Evolutionary conservation across 1,284 basidiomycete species (phyloP), one percentile per base, ranked within the genome.

Genomic region (Tilletia caries): DNA sequence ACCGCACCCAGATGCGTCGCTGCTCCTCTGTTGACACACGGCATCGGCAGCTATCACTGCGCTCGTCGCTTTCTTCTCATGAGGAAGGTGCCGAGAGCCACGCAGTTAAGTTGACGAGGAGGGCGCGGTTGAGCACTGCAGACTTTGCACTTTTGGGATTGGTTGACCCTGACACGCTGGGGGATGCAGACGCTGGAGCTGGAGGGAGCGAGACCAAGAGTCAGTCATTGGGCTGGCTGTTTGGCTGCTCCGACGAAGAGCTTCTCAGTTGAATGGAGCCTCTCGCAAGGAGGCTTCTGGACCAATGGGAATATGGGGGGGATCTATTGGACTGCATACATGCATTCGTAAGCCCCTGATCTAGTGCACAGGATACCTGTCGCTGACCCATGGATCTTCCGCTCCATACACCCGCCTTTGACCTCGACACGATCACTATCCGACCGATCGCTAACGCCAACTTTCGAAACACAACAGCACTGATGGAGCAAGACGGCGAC

Each of bases 201-300:
- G 37, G 37, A 41, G 37, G 37, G 37, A 18, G 18, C 18, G 10
- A 18, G 8, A 18, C 41, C 41, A 18, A 18, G 41, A 18, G 10
- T 44, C 48, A 50, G 20, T 50, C 48, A 25, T 25, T 50, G 20
- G 48, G 48, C 20, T 50, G 48, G 48, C 48, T 50, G 12, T 50
- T 50, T 50, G 48, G 48, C 48, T 50, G 48, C 48, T 50, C 48
- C 12, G 48, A 50, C 48, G 48, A 50, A 20, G 48, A 50, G 20
- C 48, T 50, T 25, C 20, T 18, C 8, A 50, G 48, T 25, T 50
- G 48, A 50, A 15, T 10, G 15, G 37, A n/a, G n/a, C n/a, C n/a
- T n/a, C 18, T 18, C 18, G 41, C 41, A 10, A 8, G 8, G 10
- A 44, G 8, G 41, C 41, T 44, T 44, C 41, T 41, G 37, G 37